Evolutionary conservation across 2,329 filamentous ascomycete genomes (phyloP), one percentile per base, ranked within the genome.

Genomic region (Trichoderma sp.): DNA sequence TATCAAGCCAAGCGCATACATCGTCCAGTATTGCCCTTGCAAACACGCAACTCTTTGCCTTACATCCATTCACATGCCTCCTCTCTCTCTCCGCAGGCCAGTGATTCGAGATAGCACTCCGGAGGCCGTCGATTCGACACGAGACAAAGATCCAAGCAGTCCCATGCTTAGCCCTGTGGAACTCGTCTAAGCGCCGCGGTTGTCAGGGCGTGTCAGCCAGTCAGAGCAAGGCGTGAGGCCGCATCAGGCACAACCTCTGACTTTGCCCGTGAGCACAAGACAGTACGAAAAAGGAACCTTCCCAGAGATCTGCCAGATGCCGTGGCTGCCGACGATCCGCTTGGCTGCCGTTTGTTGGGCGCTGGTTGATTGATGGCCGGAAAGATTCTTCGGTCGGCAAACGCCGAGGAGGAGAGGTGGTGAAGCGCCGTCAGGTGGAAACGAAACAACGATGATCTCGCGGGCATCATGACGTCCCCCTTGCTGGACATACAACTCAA

Each of bases 71-170:
- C 34, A 39, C 34, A 5, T 30, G 6, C 34, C 34, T 39, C 10
- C 10, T n/a, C 12, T 5, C 19, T 9, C 21, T 19, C 28, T 10
- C 21, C 10, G 17, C 1, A 9, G 6, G 10, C 24, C 4, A n/a
- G n/a, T 39, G 41, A 26, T 63, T 54, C 59, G 34, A 19, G 55
- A 63, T 55, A 55, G 50, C 26, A 39, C 26, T 17, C 26, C 26
- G 50, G 50, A 55, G 50, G 59, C 59, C 59, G 59, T 63, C 50
- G 59, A 55, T 63, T 63, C 59, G 59, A 63, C 15, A 21, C 19
- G 59, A 63, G 59, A 55, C 3, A 14, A 5, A 14, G 34, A 7
- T 26, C 39, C 48, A 12, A 26, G 17, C 59, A 19, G 26, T 34
- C 45, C 34, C 12, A 41, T 60, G 30, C 30, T 44, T 19, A 14